phyloP scores from a whole-genome alignment of 2,329 filamentous ascomycete genomes.

The Helotiales sp. region DNA sequence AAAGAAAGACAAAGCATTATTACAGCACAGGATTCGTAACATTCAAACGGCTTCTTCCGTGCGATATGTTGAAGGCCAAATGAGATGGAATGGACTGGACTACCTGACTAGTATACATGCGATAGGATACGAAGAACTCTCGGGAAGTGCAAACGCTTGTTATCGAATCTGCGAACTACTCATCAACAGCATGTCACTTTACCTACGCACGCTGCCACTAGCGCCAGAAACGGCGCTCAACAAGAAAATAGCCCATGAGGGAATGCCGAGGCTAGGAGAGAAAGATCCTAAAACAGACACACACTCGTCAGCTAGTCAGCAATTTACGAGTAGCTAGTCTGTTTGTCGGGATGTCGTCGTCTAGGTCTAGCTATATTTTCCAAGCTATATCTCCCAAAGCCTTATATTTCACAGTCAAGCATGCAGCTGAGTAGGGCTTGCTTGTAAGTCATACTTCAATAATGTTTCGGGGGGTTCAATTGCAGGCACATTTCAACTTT shows the following conservation, averaged over 20 bases:
- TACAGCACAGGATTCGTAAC: too few relatives aligned
- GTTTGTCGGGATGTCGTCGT: not conserved
- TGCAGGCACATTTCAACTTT: not conserved
- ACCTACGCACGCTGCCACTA: not conserved
- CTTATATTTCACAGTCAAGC: not conserved
- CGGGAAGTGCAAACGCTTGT: not conserved
- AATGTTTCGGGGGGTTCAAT: not conserved
- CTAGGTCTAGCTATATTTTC: not conserved
- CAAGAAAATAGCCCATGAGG: not conserved
- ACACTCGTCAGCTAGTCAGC: not conserved
- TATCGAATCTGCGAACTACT: not conserved
- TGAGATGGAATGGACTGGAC: not conserved
- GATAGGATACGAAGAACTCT: not conserved
- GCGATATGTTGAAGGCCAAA: not conserved
- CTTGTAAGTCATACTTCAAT: not conserved
- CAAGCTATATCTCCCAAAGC: not conserved
- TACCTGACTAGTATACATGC: not conserved
- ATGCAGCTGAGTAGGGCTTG: not conserved
- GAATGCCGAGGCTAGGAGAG: slow-evolving; percentile 4
- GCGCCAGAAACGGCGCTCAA: not conserved
- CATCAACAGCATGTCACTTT: not conserved
- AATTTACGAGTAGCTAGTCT: not conserved
- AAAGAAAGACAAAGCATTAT: too few relatives aligned
- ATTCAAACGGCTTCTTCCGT: not conserved
- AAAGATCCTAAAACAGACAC: not conserved